These are phyloP conservation scores for Globisporangium viniferum DNA, from an alignment of 352 stramenopile species.

Conservation along the genomic window DNA sequence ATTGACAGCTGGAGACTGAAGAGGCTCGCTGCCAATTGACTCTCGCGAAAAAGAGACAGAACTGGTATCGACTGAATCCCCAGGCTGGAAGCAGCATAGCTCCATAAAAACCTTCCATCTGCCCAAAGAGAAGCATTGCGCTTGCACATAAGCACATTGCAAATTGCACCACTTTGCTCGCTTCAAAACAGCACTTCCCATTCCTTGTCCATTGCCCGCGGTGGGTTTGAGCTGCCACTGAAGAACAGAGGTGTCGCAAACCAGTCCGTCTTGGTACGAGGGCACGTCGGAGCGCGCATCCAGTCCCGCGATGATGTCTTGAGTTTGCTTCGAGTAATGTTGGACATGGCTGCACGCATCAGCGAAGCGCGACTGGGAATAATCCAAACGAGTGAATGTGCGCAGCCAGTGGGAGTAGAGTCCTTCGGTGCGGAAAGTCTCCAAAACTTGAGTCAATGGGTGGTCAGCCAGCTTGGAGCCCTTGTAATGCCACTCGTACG, in stretches of 20 bases:
- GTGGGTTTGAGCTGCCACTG: conserved; percentile 21
- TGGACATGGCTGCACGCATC: conserved; percentile 21
- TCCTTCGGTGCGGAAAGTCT: conserved; percentile 58
- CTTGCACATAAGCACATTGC: conserved; percentile 46
- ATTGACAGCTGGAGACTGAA: conserved; percentile 9
- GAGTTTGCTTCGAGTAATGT: conserved; percentile 17
- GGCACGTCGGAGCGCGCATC: conserved; percentile 21
- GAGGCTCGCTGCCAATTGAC: neutral
- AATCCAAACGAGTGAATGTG: conserved; percentile 62
- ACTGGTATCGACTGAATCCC: neutral
- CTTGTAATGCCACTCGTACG: conserved; percentile 63
- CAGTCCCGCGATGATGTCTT: conserved; percentile 6
- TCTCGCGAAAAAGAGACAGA: neutral
- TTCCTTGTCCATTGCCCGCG: neutral
- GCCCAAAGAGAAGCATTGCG: conserved; percentile 46
- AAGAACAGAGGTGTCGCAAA: conserved; percentile 21
- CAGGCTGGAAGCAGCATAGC: conserved; percentile 47
- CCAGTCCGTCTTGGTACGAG: conserved; percentile 20
- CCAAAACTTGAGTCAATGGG: conserved; percentile 41
- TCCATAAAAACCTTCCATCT: conserved; percentile 79
- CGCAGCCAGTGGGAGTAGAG: conserved; percentile 68
- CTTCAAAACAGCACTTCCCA: conserved; percentile 21
- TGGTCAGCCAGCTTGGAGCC: conserved; percentile 30
- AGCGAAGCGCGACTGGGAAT: conserved; percentile 27
- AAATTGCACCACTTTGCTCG: conserved; percentile 52